phyloP scores from a whole-genome alignment of 257 asterid genomes.

The Przewalskia tangutica region DNA sequence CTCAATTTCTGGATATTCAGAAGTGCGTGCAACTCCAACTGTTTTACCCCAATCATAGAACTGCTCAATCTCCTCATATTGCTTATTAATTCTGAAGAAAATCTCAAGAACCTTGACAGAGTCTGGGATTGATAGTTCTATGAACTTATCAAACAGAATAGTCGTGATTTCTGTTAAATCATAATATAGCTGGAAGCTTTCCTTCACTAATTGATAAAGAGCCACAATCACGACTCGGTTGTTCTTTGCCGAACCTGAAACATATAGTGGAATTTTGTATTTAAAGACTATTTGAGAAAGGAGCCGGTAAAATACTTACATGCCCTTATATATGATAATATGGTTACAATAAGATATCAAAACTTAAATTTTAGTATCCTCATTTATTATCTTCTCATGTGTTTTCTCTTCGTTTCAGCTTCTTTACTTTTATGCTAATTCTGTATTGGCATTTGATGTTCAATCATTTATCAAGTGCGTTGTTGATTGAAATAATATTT shows the following conservation, averaged over 20 bases:
- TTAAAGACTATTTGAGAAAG: neutral
- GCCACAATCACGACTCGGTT: slow-evolving; percentile 66
- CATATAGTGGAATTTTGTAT: neutral
- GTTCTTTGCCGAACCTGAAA: slow-evolving; percentile 63
- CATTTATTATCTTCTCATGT: neutral
- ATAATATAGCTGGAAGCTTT: slow-evolving; percentile 63
- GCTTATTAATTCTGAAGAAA: slow-evolving; percentile 67
- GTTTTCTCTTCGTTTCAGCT: neutral
- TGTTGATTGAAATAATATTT: neutral
- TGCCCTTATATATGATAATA: neutral
- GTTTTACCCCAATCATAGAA: slow-evolving; percentile 68
- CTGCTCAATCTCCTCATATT: slow-evolving; percentile 67
- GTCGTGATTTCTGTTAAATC: slow-evolving; percentile 66
- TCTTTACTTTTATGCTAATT: neutral
- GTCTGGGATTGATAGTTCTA: slow-evolving; percentile 62
- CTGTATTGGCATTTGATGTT: neutral
- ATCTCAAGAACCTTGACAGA: slow-evolving; percentile 56
- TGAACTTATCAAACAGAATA: slow-evolving; percentile 61
- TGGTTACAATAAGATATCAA: neutral
- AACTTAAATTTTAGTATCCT: neutral
- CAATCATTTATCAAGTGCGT: neutral
- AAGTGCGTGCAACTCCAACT: slow-evolving; percentile 52
- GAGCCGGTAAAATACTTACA: neutral
- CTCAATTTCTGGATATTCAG: slow-evolving; percentile 82
- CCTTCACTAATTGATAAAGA: slow-evolving; percentile 58